Percentiles rank a stretch among this genome's conserved stretches.
Evolutionary conservation across 2,329 filamentous ascomycete genomes (phyloP).

Genomic region (Saccharata proteae): DNA sequence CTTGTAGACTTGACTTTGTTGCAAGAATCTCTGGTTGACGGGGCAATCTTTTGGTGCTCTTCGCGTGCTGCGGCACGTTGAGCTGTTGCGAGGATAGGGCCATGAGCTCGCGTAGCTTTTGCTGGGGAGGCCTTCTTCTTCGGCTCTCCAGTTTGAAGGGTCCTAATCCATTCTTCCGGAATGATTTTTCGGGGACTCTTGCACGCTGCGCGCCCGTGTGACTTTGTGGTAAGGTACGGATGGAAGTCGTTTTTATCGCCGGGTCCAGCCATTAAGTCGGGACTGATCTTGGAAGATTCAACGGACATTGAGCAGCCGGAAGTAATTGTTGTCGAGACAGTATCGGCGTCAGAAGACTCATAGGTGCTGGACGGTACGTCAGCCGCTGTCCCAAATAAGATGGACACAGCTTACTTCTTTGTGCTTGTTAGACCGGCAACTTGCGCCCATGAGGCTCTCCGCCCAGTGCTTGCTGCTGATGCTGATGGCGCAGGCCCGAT

Average conservation of each 20-base stretch:
- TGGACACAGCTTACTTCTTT: background rate
- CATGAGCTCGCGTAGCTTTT: slow-evolving; percentile 3
- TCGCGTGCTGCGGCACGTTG: slow-evolving; percentile 7
- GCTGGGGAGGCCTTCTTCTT: slow-evolving; percentile 3
- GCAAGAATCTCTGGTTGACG: no score
- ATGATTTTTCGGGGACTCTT: no score
- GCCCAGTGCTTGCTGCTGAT: background rate
- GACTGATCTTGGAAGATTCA: no score
- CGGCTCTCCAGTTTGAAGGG: background rate
- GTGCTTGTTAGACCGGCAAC: slow-evolving; percentile 4
- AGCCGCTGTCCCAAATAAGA: background rate
- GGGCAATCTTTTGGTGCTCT: slow-evolving; percentile 2
- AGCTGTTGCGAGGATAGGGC: slow-evolving; percentile 4
- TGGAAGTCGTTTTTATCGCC: no score
- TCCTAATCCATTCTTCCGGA: background rate
- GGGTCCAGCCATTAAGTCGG: no score
- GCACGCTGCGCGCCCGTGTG: no score
- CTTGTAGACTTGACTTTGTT: background rate
- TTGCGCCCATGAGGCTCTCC: slow-evolving; percentile 6
- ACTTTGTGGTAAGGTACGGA: no score
- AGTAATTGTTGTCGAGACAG: slow-evolving; percentile 2
- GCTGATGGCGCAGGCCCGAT: background rate
- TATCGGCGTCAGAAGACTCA: slow-evolving; percentile 9
- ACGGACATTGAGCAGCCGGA: no score
- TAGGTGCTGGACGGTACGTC: background rate